Conservation (phyloP, 345 rosid genomes). For the Linum tenue region DNA sequence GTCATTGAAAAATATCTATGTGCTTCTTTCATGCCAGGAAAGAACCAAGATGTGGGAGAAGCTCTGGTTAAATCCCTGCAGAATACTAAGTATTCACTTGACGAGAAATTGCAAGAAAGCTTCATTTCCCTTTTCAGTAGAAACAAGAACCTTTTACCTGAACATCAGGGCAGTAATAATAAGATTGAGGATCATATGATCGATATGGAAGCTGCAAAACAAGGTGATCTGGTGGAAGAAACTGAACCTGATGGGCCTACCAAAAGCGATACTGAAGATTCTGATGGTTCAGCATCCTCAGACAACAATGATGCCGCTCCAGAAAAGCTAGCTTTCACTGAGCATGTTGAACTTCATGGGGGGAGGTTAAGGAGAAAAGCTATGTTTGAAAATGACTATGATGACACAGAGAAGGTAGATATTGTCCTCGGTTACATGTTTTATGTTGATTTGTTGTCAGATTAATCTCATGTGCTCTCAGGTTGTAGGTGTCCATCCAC, state of each 20-base stretch:
- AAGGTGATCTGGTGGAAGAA: constrained; percentile 25
- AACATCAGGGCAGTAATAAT: constrained; percentile 19
- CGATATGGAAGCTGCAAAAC: constrained; percentile 32
- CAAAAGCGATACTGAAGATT: constrained; percentile 28
- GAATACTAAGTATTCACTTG: constrained; percentile 68
- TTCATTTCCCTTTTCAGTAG: constrained; percentile 57
- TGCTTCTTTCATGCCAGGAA: constrained; percentile 42
- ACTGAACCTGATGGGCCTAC: constrained; percentile 21
- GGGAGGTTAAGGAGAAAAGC: constrained; percentile 87
- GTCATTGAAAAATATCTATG: neutral
- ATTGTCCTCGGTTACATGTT: neutral
- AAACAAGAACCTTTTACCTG: constrained; percentile 28
- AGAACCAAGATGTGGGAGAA: constrained; percentile 70
- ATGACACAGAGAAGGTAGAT: constrained; percentile 35
- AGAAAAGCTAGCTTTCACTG: constrained; percentile 19
- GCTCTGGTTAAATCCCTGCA: constrained; percentile 74
- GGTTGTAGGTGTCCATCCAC: neutral
- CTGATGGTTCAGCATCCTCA: constrained; percentile 35
- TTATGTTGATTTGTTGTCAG: neutral
- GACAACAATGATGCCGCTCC: constrained; percentile 32
- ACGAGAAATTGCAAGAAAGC: constrained; percentile 76
- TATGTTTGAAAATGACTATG: constrained; percentile 36
- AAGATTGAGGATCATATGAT: constrained; percentile 19
- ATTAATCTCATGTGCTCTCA: neutral
- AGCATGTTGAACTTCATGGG: constrained; percentile 48